Percentiles rank a stretch among this genome's conserved stretches.
Conservation (phyloP, 768 basidiomycete genomes). For the Trametes meyenii region DNA sequence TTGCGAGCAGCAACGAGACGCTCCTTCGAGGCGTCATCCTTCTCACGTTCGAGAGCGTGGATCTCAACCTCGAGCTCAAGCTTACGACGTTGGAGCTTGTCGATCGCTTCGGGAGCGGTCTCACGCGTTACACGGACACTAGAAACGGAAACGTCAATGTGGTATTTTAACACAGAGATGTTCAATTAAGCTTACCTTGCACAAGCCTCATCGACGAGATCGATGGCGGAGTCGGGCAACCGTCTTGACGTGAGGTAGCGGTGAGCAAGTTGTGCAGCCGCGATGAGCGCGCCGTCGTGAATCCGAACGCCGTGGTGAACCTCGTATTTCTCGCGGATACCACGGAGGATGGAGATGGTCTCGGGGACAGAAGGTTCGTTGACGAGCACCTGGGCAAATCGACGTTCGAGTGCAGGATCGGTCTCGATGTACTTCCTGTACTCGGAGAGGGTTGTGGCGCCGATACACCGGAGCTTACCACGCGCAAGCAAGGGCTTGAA, state of each 20-base stretch:
- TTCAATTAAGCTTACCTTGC: conserved; percentile 59
- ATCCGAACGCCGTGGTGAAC: conserved; percentile 92
- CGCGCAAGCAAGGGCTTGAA: conserved; percentile 92
- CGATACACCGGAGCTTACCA: conserved; percentile 78
- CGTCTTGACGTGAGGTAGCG: conserved; percentile 86
- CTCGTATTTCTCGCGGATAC: conserved; percentile 88
- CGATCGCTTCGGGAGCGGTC: conserved; percentile 92
- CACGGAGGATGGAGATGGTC: conserved; percentile 91
- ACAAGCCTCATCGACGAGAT: conserved; percentile 91
- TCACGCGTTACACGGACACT: conserved; percentile 91
- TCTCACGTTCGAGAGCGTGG: conserved; percentile 92
- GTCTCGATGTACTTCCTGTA: conserved; percentile 94
- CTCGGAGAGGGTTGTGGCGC: conserved; percentile 91
- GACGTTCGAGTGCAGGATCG: conserved; percentile 86
- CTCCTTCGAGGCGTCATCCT: conserved; percentile 86
- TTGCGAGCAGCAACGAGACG: conserved; percentile 74
- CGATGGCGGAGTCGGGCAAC: conserved; percentile 86
- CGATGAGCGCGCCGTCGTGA: conserved; percentile 83
- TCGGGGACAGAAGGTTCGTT: conserved; percentile 90
- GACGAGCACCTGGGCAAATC: conserved; percentile 92
- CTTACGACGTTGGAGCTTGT: conserved; percentile 85
- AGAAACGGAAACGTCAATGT: conserved; percentile 3
- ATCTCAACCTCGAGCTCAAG: conserved; percentile 94
- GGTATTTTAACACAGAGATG: not conserved
- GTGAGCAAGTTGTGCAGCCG: conserved; percentile 89